Percentiles rank a stretch among this genome's conserved stretches.
These are phyloP conservation scores for Uncinocarpus reesii DNA, from an alignment of 2,329 filamentous ascomycete genomes.

Conservation along the genomic window DNA sequence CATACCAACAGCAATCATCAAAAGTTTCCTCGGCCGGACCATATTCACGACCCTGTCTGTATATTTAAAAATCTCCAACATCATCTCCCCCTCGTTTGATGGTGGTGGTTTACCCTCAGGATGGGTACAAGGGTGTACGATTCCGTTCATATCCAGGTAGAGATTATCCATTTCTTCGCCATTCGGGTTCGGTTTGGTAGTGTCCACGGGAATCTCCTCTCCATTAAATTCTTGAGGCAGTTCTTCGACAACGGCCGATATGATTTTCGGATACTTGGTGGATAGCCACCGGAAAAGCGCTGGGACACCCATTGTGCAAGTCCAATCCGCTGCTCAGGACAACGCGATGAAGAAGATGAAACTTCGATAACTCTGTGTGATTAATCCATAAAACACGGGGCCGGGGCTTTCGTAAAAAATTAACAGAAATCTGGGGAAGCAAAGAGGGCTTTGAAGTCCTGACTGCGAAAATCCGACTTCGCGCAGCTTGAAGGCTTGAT, in stretches of 20 bases:
- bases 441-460: not conserved
- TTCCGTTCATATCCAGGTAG: constrained; percentile 98
- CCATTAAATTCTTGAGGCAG: constrained; percentile 73
- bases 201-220: constrained; percentile 71
- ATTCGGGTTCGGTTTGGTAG: constrained; percentile 79
- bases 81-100: constrained; percentile 96
- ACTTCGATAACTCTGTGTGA: not conserved
- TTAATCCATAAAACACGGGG: not conserved
- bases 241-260: constrained; percentile 82
- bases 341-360: not conserved
- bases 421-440: not conserved
- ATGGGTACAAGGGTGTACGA: constrained; percentile 96
- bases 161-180: constrained; percentile 96
- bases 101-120: constrained; percentile 87
- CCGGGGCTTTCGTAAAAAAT: too few relatives aligned
- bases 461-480: not conserved
- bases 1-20: constrained; percentile 90
- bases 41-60: constrained; percentile 98
- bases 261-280: constrained; percentile 95
- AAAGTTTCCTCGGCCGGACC: constrained; percentile 86
- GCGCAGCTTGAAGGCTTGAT: not conserved
- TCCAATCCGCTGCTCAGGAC: not conserved
- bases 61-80: constrained; percentile 95
- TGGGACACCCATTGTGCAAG: constrained; percentile 69
- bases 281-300: constrained; percentile 94